Base-by-base conservation (phyloP, 257 asterid genomes). In the Petrea volubilis region DNA sequence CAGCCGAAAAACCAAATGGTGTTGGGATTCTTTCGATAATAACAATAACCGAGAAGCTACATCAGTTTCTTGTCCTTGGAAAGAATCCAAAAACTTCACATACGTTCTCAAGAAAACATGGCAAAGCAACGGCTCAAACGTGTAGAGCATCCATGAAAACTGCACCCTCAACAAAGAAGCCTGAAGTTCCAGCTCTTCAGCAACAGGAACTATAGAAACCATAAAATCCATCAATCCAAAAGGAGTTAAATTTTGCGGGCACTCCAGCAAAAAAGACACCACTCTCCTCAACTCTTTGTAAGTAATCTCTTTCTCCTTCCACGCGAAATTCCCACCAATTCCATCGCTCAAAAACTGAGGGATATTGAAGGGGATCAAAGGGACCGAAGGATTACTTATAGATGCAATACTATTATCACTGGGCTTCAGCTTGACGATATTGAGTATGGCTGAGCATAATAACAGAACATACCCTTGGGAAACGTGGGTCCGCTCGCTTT, bases 401-500 rank as follows among this genome's bases (percentile, higher is more conserved):
- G 90, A 80, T 43, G 78, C 77, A 64, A 72, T 41, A 61, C 71
- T 17, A 18, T 28, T 31, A 40, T 78, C 82, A 25, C 81, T 73
- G 3, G 91, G 86, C 74, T 82, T 89, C 61, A 82, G 71, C 79
- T 60, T 78, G 41, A 87, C 96, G 29, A 89, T 74, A 70, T 81
- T 86, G 41, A 71, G 72, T 8, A 89, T 47, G 6, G 85, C 63
- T 33, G 88, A 81, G 61, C 90, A 84, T 51, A 94, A 66, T 50
- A 94, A 52, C 71, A 94, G 78, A 43, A 85, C 80, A 51, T 91
- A 94, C 72, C 88, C 72, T 52, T 94, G 98, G 12, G 87, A 72
- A 10, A 88, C 96, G 68, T 91, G 98, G 3, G 98, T 94, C 28
- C 98, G 83, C 88, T 94, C 97, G 73, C 76, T 86, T 53, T 87